Evolutionary conservation across 768 basidiomycete species (phyloP).

Genomic region (Xerocomus potaroensis): DNA sequence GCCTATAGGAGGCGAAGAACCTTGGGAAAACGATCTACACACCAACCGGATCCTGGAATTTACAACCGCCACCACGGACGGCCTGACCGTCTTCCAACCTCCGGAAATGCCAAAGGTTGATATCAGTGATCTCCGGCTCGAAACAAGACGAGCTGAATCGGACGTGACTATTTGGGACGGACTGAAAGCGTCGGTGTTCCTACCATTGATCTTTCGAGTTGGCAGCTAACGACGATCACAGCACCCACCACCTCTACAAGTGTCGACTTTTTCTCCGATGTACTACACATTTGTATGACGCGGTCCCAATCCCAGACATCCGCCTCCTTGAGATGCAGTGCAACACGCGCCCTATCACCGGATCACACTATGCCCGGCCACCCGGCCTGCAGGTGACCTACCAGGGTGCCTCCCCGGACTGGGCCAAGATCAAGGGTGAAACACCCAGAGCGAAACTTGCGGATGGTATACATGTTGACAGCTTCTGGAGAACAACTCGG

Average conservation of each 20-base stretch:
- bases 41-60: neutral
- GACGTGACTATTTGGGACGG: constrained; percentile 28
- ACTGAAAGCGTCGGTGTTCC: constrained; percentile 13
- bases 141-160: constrained; percentile 8
- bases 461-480: constrained; percentile 23
- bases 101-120: neutral
- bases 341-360: constrained; percentile 5
- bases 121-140: constrained; percentile 12
- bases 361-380: constrained; percentile 1
- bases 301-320: constrained; percentile 7
- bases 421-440: neutral
- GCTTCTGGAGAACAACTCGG: constrained; percentile 15
- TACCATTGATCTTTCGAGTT: neutral
- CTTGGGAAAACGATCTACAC: neutral
- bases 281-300: constrained; percentile 7
- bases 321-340: constrained; percentile 20
- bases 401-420: constrained; percentile 7
- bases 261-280: constrained; percentile 25
- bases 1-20: neutral
- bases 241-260: constrained; percentile 18
- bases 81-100: neutral
- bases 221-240: constrained; percentile 6
- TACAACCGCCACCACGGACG: neutral
- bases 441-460: neutral
- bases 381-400: constrained; percentile 14